These are phyloP conservation scores for Naganishia vishniacii DNA, from an alignment of 768 basidiomycete species.

Conservation along the genomic window DNA sequence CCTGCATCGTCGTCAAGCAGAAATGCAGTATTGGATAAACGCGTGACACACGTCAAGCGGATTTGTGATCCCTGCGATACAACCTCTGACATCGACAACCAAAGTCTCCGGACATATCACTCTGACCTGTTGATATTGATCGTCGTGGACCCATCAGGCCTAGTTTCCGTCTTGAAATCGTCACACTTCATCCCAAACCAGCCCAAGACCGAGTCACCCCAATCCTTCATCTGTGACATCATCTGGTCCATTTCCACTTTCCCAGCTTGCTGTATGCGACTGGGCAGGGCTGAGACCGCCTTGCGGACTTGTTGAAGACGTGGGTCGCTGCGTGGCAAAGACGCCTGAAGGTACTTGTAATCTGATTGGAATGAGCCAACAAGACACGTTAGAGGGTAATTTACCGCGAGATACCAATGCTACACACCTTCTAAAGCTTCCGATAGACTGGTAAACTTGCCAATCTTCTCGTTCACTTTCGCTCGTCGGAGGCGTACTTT, in stretches of 20 bases:
- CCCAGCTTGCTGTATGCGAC: constrained; percentile 12
- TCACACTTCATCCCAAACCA: constrained; percentile 21
- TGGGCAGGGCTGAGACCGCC: neutral
- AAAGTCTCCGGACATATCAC: neutral
- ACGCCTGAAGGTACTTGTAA: neutral
- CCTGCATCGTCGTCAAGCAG: too few species aligned
- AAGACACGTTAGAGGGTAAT: neutral
- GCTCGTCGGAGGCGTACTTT: constrained; percentile 15
- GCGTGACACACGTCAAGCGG: too few species aligned
- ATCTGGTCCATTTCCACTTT: constrained; percentile 14
- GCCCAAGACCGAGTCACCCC: constrained; percentile 4
- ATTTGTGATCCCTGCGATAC: too few species aligned
- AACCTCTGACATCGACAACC: neutral
- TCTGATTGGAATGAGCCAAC: neutral
- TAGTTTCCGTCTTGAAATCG: constrained; percentile 17
- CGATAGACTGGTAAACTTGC: constrained; percentile 1
- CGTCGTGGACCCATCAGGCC: constrained; percentile 7
- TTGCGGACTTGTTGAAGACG: constrained; percentile 9
- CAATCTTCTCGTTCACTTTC: constrained; percentile 17
- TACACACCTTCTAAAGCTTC: constrained; percentile 8
- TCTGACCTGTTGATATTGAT: constrained; percentile 10
- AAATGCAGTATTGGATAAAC: too few species aligned
- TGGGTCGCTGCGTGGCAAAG: constrained; percentile 1
- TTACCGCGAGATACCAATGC: too few species aligned
- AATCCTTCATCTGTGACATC: constrained; percentile 14